A percentile compares a stretch with the other conserved stretches of the same genome.
These are phyloP conservation scores for Acanthamoeba quina DNA, from an alignment of 208 protist genomes.

Conservation along the genomic window DNA sequence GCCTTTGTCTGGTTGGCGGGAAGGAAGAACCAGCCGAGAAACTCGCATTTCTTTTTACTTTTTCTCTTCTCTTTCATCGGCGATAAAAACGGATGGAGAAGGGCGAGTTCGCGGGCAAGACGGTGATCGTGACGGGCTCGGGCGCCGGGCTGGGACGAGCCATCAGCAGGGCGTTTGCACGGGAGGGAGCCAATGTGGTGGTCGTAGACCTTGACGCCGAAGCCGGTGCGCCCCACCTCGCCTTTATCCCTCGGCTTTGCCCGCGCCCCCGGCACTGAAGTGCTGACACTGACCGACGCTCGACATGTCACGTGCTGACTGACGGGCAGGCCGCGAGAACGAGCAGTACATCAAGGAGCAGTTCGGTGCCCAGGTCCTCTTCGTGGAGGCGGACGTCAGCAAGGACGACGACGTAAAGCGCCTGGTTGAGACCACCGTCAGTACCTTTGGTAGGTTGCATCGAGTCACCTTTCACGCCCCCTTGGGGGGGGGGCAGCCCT, in stretches of 20 bases:
- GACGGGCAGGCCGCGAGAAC: constrained; percentile 6
- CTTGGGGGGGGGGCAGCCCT: background rate
- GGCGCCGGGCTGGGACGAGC: constrained; percentile 32
- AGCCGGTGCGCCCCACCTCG: background rate
- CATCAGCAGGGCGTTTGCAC: constrained; percentile 3
- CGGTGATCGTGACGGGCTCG: constrained; percentile 42
- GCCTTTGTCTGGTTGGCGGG: background rate
- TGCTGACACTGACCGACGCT: background rate
- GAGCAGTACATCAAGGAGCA: constrained; percentile 49
- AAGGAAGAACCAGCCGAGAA: background rate
- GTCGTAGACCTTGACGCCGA: constrained; percentile 29
- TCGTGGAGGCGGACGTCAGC: constrained; percentile 59
- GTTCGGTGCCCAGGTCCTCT: constrained; percentile 2
- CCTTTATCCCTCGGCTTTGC: background rate
- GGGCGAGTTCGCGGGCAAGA: background rate
- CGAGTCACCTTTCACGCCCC: background rate
- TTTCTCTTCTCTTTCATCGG: background rate
- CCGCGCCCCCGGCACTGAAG: background rate
- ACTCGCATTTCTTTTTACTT: background rate
- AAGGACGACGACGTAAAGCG: constrained; percentile 50
- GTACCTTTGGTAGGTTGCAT: background rate
- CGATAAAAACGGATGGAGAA: background rate
- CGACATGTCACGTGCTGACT: background rate
- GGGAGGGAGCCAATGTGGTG: constrained; percentile 39
- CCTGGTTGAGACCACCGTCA: background rate